Base-by-base conservation (phyloP, 2,329 filamentous ascomycete genomes). In the Microdochium trichocladiopsis region DNA sequence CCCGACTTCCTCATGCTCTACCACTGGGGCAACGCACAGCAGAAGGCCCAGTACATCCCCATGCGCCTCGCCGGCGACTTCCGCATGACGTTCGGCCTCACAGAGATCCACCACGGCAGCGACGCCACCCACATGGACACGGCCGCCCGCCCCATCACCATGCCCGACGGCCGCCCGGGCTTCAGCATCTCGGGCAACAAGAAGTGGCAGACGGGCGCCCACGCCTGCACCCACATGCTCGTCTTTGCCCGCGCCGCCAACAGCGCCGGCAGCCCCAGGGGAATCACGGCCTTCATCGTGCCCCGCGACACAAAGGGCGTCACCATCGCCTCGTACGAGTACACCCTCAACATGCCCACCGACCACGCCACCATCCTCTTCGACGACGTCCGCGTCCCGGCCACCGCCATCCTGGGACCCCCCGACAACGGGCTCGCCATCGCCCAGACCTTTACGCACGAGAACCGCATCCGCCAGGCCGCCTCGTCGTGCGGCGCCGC, bases 271-370 rank as follows among this genome's bases (percentile, higher is more conserved):
- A 72, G 76, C 4, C 69, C 76, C 0, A 71, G 69, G 51, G 82
- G 82, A 0, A 83, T 85, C 43, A 82, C 79, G 1, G 82, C 80
- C 50, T 84, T 85, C 58, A 70, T 84, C 25, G 76, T 84, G 1
- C 80, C 81, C 2, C 65, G 69, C 28, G 66, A 75, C 1, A 75
- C 79, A 0, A 70, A 72, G 1, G 82, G 82, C 0, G 58, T 84
- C 16, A 69, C 72, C 22, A 73, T 83, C 8, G 72, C 76, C 47
- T 80, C 77, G 36, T 85, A 82, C 57, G 76, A 85, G 64, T 85
- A 80, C 79, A 85, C 81, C 1, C 73, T 84, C 50, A 85, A 85
- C 58, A 86, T 85, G 81, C 81, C 81, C 0, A 84, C 82, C 5
- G 82, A 86, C 61, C 82, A 85, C 60, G 82, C 82, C 2, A 84